Evolutionary conservation across 2,329 filamentous ascomycete species (phyloP).

Genomic region (Talaromyces funiculosus): DNA sequence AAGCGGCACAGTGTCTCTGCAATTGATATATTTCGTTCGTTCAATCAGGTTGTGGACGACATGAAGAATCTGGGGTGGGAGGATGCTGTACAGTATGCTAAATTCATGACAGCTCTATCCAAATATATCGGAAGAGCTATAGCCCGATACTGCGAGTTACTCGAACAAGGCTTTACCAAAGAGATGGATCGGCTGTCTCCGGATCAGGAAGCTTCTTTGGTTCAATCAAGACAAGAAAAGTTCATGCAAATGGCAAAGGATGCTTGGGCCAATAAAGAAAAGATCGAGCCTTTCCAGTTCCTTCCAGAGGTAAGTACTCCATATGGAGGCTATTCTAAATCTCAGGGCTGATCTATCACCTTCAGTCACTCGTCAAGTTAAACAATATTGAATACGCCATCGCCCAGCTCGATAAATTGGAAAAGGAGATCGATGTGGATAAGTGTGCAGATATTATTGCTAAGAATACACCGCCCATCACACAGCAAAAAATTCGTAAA

Average conservation of each 20-base stretch:
- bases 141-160: constrained; percentile 81
- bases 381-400: constrained; percentile 97
- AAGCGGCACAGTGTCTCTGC: constrained; percentile 89
- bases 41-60: constrained; percentile 86
- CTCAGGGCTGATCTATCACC: background rate
- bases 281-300: constrained; percentile 94
- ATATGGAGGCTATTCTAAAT: background rate
- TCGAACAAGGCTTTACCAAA: constrained; percentile 76
- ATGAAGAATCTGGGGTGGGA: constrained; percentile 84
- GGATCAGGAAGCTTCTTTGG: constrained; percentile 72
- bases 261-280: constrained; percentile 85
- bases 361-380: constrained; percentile 90
- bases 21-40: constrained; percentile 87
- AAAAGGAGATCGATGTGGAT: constrained; percentile 85
- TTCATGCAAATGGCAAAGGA: constrained; percentile 92
- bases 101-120: constrained; percentile 91
- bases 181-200: constrained; percentile 93
- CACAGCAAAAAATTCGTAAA: constrained; percentile 61
- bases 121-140: constrained; percentile 79
- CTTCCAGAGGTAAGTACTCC: constrained; percentile 67
- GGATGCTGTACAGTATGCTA: constrained; percentile 86
- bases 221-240: constrained; percentile 81
- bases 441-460: constrained; percentile 77
- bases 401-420: constrained; percentile 82
- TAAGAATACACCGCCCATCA: constrained; percentile 61